phyloP scores from a whole-genome alignment of 169 alveolate species.

The Eimeria acervulina region DNA sequence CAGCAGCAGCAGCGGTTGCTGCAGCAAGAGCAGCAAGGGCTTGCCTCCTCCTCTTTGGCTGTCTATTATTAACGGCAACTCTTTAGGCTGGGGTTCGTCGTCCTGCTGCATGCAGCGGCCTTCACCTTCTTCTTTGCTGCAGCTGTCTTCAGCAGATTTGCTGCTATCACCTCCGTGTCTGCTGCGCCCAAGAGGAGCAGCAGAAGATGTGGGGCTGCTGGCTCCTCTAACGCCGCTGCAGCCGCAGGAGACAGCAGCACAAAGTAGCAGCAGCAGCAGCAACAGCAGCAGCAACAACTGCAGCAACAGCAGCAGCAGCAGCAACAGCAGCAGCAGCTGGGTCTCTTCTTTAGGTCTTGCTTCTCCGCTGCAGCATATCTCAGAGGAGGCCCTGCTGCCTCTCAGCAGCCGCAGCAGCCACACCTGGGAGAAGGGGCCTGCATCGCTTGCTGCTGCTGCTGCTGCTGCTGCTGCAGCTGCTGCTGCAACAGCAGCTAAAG shows the following conservation, averaged over 20 bases:
- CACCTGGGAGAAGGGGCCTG: not conserved
- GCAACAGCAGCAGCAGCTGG: not conserved
- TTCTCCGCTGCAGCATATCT: conserved; percentile 15
- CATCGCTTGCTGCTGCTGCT: not conserved
- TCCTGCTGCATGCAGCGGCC: not conserved
- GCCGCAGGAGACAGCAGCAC: not conserved
- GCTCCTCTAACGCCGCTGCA: conserved; percentile 53
- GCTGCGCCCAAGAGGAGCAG: not conserved
- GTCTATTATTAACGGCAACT: not conserved
- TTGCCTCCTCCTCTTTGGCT: not conserved
- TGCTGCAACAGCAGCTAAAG: conserved; percentile 33
- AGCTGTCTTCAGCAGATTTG: conserved; percentile 3
- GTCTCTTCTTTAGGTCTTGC: not conserved
- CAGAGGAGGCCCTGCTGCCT: conserved; percentile 38
- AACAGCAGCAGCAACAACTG: no score
- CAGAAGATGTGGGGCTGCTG: not conserved
- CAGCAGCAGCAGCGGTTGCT: not conserved
- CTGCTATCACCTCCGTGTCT: conserved; percentile 31
- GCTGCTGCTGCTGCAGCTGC: conserved; percentile 42
- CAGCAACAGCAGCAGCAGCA: not conserved
- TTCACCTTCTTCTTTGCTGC: conserved; percentile 25
- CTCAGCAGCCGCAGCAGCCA: conserved; percentile 43
- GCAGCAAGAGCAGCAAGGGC: not conserved
- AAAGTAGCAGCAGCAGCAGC: not conserved
- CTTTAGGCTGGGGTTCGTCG: not conserved